Percentiles rank a stretch among this genome's conserved stretches.
Evolutionary conservation across 257 asterid species (phyloP).

Genomic region (Catharanthus roseus): DNA sequence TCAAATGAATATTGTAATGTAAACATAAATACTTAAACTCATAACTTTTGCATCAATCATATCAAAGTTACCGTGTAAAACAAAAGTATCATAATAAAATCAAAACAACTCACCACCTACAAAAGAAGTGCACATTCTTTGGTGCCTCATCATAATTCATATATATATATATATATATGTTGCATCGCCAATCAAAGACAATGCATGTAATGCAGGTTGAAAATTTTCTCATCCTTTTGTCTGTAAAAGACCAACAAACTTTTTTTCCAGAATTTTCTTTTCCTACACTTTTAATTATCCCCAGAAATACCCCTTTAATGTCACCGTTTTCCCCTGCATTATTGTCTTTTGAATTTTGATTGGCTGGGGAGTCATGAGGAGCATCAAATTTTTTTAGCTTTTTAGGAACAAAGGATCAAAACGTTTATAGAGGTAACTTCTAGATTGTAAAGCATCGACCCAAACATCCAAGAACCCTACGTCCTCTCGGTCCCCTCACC

Average conservation of each 20-base stretch:
- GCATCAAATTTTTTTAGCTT: constrained; percentile 2
- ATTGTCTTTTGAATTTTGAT: background rate
- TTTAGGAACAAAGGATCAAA: background rate
- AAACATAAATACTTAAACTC: too few relatives aligned
- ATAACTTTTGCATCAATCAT: too few relatives aligned
- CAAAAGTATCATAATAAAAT: too few relatives aligned
- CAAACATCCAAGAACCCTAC: background rate
- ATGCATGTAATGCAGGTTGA: too few relatives aligned
- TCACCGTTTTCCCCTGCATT: background rate
- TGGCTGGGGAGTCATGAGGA: too few relatives aligned
- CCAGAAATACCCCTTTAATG: background rate
- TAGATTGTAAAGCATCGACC: background rate
- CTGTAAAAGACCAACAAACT: background rate
- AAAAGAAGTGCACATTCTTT: too few relatives aligned
- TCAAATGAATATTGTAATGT: too few relatives aligned
- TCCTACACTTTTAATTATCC: background rate
- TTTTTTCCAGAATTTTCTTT: background rate
- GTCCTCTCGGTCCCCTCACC: background rate
- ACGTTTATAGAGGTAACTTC: background rate
- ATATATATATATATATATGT: too few relatives aligned
- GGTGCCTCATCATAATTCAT: too few relatives aligned
- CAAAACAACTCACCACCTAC: too few relatives aligned
- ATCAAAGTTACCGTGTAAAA: too few relatives aligned
- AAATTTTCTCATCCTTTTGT: background rate
- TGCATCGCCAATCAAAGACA: too few relatives aligned